Evolutionary conservation across 2,329 filamentous ascomycete species (phyloP), one percentile per base, ranked within the genome.

Genomic region (Colletotrichum sublineola): DNA sequence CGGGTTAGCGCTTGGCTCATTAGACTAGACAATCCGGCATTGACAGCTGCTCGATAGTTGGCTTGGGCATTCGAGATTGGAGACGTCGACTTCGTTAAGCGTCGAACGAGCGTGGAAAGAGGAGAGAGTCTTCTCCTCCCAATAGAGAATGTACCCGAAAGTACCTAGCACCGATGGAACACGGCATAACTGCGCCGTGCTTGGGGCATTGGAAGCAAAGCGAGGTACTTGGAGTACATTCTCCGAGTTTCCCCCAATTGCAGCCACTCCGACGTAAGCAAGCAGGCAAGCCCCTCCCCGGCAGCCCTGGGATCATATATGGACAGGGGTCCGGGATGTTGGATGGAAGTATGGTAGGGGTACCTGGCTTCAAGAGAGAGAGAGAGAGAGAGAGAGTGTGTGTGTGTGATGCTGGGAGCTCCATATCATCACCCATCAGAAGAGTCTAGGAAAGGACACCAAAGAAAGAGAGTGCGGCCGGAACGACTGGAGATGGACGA

Each of bases 181-280:
- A 24, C 50, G 36, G 62, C 38, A 55, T 7, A 5, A n/a, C 38
- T 31, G 62, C 50, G 48, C 62, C 62, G 38, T 64, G 24, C 38
- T 46, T 44, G 57, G 57, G 31, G 9, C 24, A 31, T 31, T 31
- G 24, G 31, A 40, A 36, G 20, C 20, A 14, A n/a, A 3, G 36
- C 36, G 11, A 57, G 36, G 36, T 40, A 42, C 55, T 40, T 40
- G 12, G 55, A 40, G 55, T 40, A 61, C 57, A 31, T 61, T 61
- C 7, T 24, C 38, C 57, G 15, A 44, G 40, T 20, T 42, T 60
- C 55, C 55, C 33, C 53, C 53, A 56, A 62, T 40, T 11, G 33
- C 24, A 63, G 9, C 60, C 60, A 63, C 60, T 52, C 44, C 44
- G 60, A 52, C 46, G 60, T 40, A 42, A 63, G 61, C 61, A 33